These are phyloP conservation scores for Sarcodon sp. DNA, from an alignment of 768 basidiomycete species.

Conservation along the genomic window DNA sequence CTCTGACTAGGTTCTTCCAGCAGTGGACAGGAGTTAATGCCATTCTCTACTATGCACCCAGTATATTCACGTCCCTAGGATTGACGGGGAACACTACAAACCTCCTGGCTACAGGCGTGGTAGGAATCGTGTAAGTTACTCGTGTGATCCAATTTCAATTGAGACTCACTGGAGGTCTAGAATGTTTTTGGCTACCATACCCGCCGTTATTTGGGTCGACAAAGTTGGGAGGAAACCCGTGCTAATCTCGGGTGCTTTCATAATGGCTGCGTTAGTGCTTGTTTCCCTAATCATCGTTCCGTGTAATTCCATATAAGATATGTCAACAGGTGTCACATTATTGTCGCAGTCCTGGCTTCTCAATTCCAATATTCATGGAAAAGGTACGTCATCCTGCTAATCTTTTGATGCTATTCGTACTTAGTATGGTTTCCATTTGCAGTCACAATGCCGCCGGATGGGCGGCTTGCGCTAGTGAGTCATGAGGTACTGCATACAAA, in stretches of 20 bases:
- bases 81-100: slow-evolving; percentile 47
- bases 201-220: slow-evolving; percentile 75
- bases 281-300: slow-evolving; percentile 1
- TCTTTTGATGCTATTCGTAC: background rate
- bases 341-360: slow-evolving; percentile 54
- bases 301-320: slow-evolving; percentile 9
- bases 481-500: no score
- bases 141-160: background rate
- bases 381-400: slow-evolving; percentile 13
- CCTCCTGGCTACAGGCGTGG: slow-evolving; percentile 55
- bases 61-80: slow-evolving; percentile 51
- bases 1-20: slow-evolving; percentile 60
- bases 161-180: slow-evolving; percentile 16
- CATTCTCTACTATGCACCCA: slow-evolving; percentile 66
- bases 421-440: background rate
- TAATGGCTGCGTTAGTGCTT: slow-evolving; percentile 44
- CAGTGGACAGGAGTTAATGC: slow-evolving; percentile 77
- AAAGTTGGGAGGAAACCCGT: slow-evolving; percentile 66
- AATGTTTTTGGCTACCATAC: slow-evolving; percentile 69
- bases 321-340: slow-evolving; percentile 44
- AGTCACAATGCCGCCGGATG: slow-evolving; percentile 45
- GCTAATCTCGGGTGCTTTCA: slow-evolving; percentile 57
- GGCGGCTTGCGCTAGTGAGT: slow-evolving; percentile 36
- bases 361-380: slow-evolving; percentile 44
- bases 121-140: slow-evolving; percentile 55